phyloP scores from a whole-genome alignment of 1,284 basidiomycete genomes.

The Thecaphora thlaspeos region DNA sequence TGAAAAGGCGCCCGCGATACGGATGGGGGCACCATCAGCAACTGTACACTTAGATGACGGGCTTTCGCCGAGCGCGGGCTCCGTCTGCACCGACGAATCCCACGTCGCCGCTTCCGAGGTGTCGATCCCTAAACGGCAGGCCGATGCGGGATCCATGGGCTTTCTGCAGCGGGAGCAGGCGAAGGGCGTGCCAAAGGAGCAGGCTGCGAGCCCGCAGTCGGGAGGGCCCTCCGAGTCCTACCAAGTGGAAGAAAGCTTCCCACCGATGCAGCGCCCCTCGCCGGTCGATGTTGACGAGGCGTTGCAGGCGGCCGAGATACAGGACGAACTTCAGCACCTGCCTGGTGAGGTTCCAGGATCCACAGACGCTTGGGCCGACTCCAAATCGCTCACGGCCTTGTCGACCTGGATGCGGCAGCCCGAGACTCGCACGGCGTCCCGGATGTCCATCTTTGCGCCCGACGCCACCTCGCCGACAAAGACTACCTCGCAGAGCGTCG shows the following conservation, averaged over 20 bases:
- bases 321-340: not conserved
- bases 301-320: not conserved
- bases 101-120: too few relatives aligned
- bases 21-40: too few relatives aligned
- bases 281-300: not conserved
- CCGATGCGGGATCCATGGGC: conserved; percentile 8
- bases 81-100: too few relatives aligned
- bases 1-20: too few relatives aligned
- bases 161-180: conserved; percentile 22
- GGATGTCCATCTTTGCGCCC: not conserved
- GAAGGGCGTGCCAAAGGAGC: too few relatives aligned
- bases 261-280: too few relatives aligned
- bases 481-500: not conserved
- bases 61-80: too few relatives aligned
- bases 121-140: too few relatives aligned
- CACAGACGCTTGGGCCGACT: not conserved
- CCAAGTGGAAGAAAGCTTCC: too few relatives aligned
- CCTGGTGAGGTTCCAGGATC: not conserved
- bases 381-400: not conserved
- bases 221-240: too few relatives aligned
- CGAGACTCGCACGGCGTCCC: not conserved
- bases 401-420: not conserved
- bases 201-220: too few relatives aligned
- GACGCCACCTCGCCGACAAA: not conserved
- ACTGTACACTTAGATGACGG: too few relatives aligned